These are phyloP conservation scores for Noccaea caerulescens DNA, from an alignment of 345 rosid species.

Conservation along the genomic window DNA sequence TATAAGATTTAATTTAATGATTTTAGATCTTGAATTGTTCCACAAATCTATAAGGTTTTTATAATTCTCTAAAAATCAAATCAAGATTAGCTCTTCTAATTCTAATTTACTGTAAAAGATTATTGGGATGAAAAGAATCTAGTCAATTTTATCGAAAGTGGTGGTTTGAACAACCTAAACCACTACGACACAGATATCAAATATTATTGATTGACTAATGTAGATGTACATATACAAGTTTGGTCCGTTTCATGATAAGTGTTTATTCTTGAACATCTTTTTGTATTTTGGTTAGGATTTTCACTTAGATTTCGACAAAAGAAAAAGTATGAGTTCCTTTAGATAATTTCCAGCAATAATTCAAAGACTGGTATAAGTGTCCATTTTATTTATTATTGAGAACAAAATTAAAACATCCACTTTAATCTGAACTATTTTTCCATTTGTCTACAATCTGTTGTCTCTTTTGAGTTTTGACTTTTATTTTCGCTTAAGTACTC, in stretches of 20 bases:
- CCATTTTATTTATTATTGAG: constrained; percentile 2
- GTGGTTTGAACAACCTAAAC: background rate
- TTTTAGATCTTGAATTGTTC: too few species aligned
- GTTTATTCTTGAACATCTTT: background rate
- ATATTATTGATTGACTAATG: background rate
- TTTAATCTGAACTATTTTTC: constrained; percentile 9
- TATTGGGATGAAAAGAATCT: too few species aligned
- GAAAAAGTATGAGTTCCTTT: background rate
- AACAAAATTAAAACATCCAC: background rate
- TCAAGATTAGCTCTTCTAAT: too few species aligned
- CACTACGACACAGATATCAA: background rate
- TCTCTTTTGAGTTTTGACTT: constrained; percentile 38
- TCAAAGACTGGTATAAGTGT: background rate
- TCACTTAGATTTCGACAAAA: background rate
- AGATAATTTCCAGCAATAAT: constrained; percentile 14
- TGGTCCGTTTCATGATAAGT: background rate
- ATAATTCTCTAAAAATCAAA: too few species aligned
- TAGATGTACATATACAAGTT: background rate
- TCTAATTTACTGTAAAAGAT: too few species aligned
- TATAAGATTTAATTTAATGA: too few species aligned
- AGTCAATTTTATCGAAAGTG: too few species aligned
- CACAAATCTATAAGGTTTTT: too few species aligned
- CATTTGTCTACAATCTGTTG: constrained; percentile 29
- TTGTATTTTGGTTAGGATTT: background rate
- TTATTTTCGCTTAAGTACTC: background rate